Evolutionary conservation across 1,139 yeast species (phyloP), one percentile per base, ranked within the genome.

Genomic region (Suhomyces bribrorum): DNA sequence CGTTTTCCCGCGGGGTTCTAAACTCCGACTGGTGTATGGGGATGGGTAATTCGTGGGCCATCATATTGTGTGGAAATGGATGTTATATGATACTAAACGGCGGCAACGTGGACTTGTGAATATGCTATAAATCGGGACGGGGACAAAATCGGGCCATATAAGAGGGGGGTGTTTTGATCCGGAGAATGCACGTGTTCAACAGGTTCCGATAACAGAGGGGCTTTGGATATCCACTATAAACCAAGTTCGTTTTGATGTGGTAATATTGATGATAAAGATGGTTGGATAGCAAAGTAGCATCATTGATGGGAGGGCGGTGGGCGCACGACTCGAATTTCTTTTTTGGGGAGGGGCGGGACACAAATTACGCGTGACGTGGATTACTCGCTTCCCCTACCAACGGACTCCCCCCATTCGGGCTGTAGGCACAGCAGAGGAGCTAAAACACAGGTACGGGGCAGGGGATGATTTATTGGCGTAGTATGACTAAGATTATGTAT

Each of bases 41-140:
- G 36, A 55, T 48, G 26, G 69, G 69, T 47, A 57, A 47, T 48
- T 67, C 72, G 48, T 67, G 74, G 17, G 69, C 65, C 73, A 69
- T 69, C 75, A 70, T 68, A 37, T 41, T 56, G 33, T 15, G 5
- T 30, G 17, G 14, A 6, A 17, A 18, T 16, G 14, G 22, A 12
- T 38, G 38, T 34, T 39, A 39, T 36, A 32, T 32, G 32, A 9
- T 6, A 14, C 14, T 17, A 12, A 20, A 12, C 34, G 37, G 26
- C 25, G 11, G 31, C 36, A 39, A 38, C 42, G n/a, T 35, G 38
- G 23, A 20, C 23, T 8, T 6, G 23, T 20, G 11, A 20, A 17
- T 12, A 17, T 29, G 14, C 15, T 29, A 7, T 20, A 29, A 17
- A 13, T 29, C 25, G 22, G 11, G 8, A 20, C 23, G 8, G 8